A percentile compares a stretch with the other conserved stretches of the same genome.
Evolutionary conservation across 768 basidiomycete species (phyloP).

Genomic region (Suillus placidus): DNA sequence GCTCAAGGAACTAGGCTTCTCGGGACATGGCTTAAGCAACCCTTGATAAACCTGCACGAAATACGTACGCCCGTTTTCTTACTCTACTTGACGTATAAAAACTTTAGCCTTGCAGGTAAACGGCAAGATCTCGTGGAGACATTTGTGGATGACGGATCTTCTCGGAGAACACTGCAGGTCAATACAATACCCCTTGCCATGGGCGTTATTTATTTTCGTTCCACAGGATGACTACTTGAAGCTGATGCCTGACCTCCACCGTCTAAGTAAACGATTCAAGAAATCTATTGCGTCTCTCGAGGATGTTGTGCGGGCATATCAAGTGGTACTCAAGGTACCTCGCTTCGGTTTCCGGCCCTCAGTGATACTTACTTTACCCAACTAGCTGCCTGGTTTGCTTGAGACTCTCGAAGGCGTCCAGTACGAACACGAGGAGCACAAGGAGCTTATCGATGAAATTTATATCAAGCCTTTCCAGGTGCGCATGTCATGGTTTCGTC

Average conservation of each 20-base stretch:
- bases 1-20: slow-evolving; percentile 89
- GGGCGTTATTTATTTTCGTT: slow-evolving; percentile 11
- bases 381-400: slow-evolving; percentile 75
- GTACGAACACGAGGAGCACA: slow-evolving; percentile 48
- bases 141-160: slow-evolving; percentile 77
- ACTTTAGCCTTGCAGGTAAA: slow-evolving; percentile 52
- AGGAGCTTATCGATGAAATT: slow-evolving; percentile 61
- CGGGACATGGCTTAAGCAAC: slow-evolving; percentile 94
- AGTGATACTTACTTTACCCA: slow-evolving; percentile 2
- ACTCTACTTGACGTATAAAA: slow-evolving; percentile 5
- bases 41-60: slow-evolving; percentile 90
- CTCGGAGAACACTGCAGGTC: slow-evolving; percentile 76
- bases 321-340: slow-evolving; percentile 80
- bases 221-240: slow-evolving; percentile 83
- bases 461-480: slow-evolving; percentile 70
- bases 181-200: slow-evolving; percentile 11
- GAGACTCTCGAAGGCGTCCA: slow-evolving; percentile 58
- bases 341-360: background rate
- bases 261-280: slow-evolving; percentile 90
- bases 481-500: slow-evolving; percentile 16
- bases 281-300: slow-evolving; percentile 83
- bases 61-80: slow-evolving; percentile 56
- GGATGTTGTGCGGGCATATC: slow-evolving; percentile 95
- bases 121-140: slow-evolving; percentile 87
- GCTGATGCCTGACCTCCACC: slow-evolving; percentile 90